A percentile compares a stretch with the other conserved stretches of the same genome.
phyloP scores from a whole-genome alignment of 2,329 filamentous ascomycete species.

The Venturia nashicola region DNA sequence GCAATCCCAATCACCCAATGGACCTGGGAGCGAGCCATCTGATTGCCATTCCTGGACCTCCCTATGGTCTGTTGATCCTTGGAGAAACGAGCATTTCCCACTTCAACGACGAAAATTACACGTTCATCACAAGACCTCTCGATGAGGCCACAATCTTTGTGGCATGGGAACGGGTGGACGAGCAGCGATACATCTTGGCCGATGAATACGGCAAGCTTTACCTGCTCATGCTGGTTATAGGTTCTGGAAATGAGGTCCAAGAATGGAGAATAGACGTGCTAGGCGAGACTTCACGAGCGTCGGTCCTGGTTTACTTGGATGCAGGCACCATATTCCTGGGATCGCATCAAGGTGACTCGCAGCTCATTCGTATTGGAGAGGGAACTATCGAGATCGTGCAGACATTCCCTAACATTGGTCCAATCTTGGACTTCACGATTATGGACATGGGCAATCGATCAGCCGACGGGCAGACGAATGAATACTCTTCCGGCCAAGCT shows the following conservation, averaged over 20 bases:
- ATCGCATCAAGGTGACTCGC: slow-evolving; percentile 86
- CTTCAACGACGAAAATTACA: slow-evolving; percentile 63
- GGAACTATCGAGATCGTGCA: slow-evolving; percentile 55
- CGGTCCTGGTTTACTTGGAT: slow-evolving; percentile 65
- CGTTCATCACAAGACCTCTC: slow-evolving; percentile 51
- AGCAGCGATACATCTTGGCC: slow-evolving; percentile 70
- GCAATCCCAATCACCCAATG: slow-evolving; percentile 29
- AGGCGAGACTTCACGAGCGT: slow-evolving; percentile 61
- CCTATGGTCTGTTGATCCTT: slow-evolving; percentile 36
- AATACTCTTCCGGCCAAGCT: slow-evolving; percentile 91
- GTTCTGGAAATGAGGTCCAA: slow-evolving; percentile 48
- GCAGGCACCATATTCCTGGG: slow-evolving; percentile 68
- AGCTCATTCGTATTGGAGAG: slow-evolving; percentile 56
- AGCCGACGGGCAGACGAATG: slow-evolving; percentile 66
- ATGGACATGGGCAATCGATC: slow-evolving; percentile 91
- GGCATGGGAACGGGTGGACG: slow-evolving; percentile 80
- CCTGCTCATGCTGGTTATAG: slow-evolving; percentile 65
- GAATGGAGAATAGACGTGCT: slow-evolving; percentile 60
- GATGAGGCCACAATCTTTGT: slow-evolving; percentile 74
- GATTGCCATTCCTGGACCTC: slow-evolving; percentile 47
- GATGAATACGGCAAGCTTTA: slow-evolving; percentile 85
- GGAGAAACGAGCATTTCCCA: slow-evolving; percentile 66
- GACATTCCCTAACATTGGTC: slow-evolving; percentile 71
- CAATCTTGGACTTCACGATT: slow-evolving; percentile 83
- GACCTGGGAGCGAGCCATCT: slow-evolving; percentile 49